phyloP scores from a whole-genome alignment of 148 eudicot species.

The Silene uniflora region DNA sequence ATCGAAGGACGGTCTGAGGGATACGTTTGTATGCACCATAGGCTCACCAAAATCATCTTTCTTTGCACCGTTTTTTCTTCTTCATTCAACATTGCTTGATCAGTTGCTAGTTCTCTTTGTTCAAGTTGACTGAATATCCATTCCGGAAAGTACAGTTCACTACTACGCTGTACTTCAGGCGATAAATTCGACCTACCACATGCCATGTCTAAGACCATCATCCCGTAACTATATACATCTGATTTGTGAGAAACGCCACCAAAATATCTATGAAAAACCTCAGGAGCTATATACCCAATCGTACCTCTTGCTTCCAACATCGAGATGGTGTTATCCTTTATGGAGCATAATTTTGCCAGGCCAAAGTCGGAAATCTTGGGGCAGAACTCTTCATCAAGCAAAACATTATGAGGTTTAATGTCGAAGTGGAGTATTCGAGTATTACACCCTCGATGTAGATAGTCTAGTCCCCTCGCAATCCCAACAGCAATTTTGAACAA shows the following conservation, averaged over 20 bases:
- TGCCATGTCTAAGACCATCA: conserved; percentile 24
- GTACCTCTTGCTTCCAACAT: conserved; percentile 29
- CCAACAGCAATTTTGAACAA: conserved; percentile 26
- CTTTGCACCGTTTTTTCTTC: conserved; percentile 19
- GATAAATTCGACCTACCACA: conserved; percentile 6
- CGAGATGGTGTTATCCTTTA: conserved; percentile 18
- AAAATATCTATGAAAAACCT: conserved; percentile 19
- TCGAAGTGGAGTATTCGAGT: conserved; percentile 32
- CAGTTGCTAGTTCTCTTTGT: neutral
- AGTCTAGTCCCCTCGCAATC: conserved; percentile 27
- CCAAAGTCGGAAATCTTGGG: conserved; percentile 40
- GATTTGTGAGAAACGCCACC: conserved; percentile 20
- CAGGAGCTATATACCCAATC: conserved; percentile 30
- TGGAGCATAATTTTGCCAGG: conserved; percentile 24
- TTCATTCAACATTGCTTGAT: neutral
- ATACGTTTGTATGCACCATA: conserved; percentile 21
- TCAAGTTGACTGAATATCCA: conserved; percentile 30
- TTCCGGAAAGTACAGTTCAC: conserved; percentile 6
- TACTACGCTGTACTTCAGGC: neutral
- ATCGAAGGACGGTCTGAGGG: conserved; percentile 7
- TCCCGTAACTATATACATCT: conserved; percentile 26
- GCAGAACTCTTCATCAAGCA: conserved; percentile 18
- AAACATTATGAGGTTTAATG: conserved; percentile 35
- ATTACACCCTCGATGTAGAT: conserved; percentile 33
- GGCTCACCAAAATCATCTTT: conserved; percentile 41